Evolutionary conservation across 805 yeast species (phyloP), one percentile per base, ranked within the genome.

Genomic region (Candida nitratophila): DNA sequence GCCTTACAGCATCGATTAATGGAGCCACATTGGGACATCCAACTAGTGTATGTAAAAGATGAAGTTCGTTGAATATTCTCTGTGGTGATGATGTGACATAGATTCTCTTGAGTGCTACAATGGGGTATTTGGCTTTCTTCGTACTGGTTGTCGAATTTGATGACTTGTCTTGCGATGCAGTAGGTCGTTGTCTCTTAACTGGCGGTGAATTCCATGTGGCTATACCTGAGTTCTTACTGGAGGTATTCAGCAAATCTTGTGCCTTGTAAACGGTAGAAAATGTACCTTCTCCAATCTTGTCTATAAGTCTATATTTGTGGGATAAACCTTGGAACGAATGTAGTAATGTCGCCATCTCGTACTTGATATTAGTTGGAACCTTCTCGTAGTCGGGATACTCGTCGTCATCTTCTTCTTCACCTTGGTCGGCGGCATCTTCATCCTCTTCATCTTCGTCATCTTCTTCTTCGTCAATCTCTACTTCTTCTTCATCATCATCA

Each of bases 1-100:
- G 74, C 48, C 99, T 71, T 44, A 88, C 62, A 0, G 96, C 96
- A 54, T 95, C 96, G 38, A 91, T 74, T 42, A 93, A 66, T 1
- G 97, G 96, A 1, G 96, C 96, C 27, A 93, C 88, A 49, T 82
- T 78, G 1, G 76, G 70, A 49, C 83, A 79, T 0, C 86, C 86
- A 8, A 82, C 72, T 41, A 87, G 63, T 48, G 73, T 74, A 57
- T 84, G 83, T 29, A 93, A 70, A 39, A 93, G 66, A 50, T 83
- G 83, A 50, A 93, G 73, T 62, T 93, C 99, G 60, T 90, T 90
- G 53, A 77, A 80, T 37, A 93, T 91, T 63, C 99, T 75, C 49
- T 79, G 82, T 0, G 98, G 97, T 8, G 97, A 88, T 1, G 96
- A 86, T 0, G 99, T 93, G 19, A 90, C 98, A 61, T 91, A 90